Evolutionary conservation across 2,329 filamentous ascomycete genomes (phyloP), one percentile per base, ranked within the genome.

Genomic region (Fusarium sublunatum): DNA sequence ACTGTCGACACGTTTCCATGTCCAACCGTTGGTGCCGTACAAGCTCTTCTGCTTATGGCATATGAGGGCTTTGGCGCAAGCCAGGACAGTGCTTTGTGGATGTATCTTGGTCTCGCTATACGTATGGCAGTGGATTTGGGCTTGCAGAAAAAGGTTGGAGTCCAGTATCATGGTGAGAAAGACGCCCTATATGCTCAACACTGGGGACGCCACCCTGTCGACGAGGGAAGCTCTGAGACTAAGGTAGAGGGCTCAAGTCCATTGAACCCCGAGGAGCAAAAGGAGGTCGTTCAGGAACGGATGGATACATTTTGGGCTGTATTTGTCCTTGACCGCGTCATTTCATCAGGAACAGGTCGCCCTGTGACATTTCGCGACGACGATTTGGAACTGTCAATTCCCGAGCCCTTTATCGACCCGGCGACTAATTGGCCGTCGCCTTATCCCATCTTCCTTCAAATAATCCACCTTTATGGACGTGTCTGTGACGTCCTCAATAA

Each of bases 251-350:
- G 80, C 70, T 79, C 32, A 77, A 82, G 58, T 19, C 68, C 73
- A 0, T 72, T 76, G 58, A 83, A 74, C 54, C 79, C 76, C 2
- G 74, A 77, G 48, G 87, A 88, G 70, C 86, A 84, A 74, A 83
- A 79, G 63, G 89, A 86, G 69, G 85, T 91, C 4, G 92, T 96
- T 68, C 87, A 92, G 62, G 92, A 96, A 72, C 86, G 91, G 13
- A 88, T 92, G 39, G 91, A 96, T 69, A 94, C 92, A 0, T 93
- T 96, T 66, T 97, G 92, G 92, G 89, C 91, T 5, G 90, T 96
- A 10, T 96, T 96, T 74, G 89, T 96, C 64, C 83, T 96, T 2
- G 92, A 97, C 70, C 85, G 92, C 19, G 89, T 94, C 60, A 94
- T 96, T 25, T 96, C 92, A 0, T 94, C 91, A 0, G 92, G 92